These are phyloP conservation scores for Medicago arabica DNA, from an alignment of 306 rosid genomes.

Conservation along the genomic window DNA sequence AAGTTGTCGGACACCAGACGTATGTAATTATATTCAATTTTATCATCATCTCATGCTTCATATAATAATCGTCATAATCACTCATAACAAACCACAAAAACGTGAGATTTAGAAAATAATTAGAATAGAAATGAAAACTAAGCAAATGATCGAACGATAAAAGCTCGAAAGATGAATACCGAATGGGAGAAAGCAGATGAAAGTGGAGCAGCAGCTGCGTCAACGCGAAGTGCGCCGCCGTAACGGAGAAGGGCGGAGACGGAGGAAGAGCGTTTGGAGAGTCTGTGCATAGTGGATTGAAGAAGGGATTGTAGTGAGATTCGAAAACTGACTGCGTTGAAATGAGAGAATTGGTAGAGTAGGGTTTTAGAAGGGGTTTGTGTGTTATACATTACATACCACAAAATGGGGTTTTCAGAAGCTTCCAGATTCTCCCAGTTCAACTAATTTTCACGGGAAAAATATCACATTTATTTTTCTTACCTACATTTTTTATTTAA, in stretches of 20 bases:
- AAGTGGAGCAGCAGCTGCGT: constrained; percentile 49
- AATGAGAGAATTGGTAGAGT: not conserved
- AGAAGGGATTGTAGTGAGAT: not conserved
- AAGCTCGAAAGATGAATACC: constrained; percentile 44
- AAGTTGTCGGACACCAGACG: too few relatives aligned
- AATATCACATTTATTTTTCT: not conserved
- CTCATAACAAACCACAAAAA: not conserved
- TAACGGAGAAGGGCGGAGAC: constrained; percentile 61
- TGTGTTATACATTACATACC: too few relatives aligned
- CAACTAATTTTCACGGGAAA: not conserved
- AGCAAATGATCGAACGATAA: not conserved
- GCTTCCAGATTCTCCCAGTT: constrained; percentile 60
- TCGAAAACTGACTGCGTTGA: not conserved
- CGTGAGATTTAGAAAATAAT: not conserved
- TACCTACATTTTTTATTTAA: not conserved
- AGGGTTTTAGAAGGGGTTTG: constrained; percentile 79
- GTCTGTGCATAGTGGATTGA: constrained; percentile 63
- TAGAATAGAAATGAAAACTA: not conserved
- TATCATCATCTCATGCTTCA: too few relatives aligned
- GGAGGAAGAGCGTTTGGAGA: constrained; percentile 71
- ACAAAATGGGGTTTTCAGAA: constrained; percentile 50
- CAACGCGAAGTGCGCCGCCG: constrained; percentile 53
- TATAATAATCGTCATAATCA: not conserved
- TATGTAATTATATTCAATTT: too few relatives aligned
- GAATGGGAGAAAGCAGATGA: constrained; percentile 36